A percentile compares a stretch with the other conserved stretches of the same genome.
Conservation (phyloP, 768 basidiomycete species). For the Fibroporia radiculosa region DNA sequence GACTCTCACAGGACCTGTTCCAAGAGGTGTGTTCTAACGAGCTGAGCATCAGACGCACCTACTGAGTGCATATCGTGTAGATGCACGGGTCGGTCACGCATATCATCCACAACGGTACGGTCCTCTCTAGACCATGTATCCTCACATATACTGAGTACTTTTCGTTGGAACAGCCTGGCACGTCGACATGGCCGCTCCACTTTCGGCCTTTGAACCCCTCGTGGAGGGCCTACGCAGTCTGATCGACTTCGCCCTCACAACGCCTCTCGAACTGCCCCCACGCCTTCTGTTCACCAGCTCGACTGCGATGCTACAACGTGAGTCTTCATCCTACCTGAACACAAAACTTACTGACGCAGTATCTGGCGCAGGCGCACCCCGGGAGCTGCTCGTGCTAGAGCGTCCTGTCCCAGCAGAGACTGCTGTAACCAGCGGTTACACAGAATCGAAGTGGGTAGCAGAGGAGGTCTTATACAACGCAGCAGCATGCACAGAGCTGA, state of each 20-base stretch:
- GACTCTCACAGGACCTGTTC: conserved; percentile 6
- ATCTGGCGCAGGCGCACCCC: background rate
- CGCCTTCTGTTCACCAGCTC: conserved; percentile 21
- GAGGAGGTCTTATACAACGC: conserved; percentile 33
- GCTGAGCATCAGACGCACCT: conserved; percentile 5
- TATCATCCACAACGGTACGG: conserved; percentile 26
- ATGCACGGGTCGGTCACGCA: conserved; percentile 8
- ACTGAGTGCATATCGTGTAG: background rate
- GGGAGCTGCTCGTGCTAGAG: conserved; percentile 13
- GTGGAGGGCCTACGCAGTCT: conserved; percentile 20
- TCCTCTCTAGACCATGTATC: background rate
- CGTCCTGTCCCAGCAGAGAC: conserved; percentile 21
- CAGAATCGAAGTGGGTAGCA: conserved; percentile 36
- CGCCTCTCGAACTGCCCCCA: background rate
- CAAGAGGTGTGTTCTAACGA: conserved; percentile 9
- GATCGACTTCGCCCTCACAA: conserved; percentile 8
- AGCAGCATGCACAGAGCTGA: conserved; percentile 26
- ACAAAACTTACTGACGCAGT: background rate
- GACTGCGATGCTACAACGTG: conserved; percentile 4
- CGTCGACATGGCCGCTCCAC: conserved; percentile 33
- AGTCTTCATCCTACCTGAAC: background rate
- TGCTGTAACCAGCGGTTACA: conserved; percentile 32
- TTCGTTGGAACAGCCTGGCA: conserved; percentile 22
- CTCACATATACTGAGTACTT: background rate
- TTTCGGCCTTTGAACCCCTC: conserved; percentile 30